Conservation (phyloP, 805 yeast genomes). For the Torulaspora microellipsoides region DNA sequence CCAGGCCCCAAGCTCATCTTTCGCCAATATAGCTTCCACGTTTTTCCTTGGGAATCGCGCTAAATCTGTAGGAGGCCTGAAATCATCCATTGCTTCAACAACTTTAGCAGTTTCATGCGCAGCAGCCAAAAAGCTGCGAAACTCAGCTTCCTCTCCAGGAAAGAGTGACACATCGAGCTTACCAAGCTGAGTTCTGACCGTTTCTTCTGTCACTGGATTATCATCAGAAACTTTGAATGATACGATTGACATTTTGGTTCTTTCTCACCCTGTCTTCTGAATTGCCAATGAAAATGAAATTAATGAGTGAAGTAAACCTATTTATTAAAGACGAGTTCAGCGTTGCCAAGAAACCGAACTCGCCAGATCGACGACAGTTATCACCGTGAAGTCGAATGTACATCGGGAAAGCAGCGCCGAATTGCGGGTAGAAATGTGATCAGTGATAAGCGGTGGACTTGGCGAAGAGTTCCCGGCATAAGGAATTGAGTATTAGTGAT, state of each 20-base stretch:
- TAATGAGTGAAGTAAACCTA: not conserved
- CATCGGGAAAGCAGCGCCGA: not conserved
- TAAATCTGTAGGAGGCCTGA: slow-evolving; percentile 29
- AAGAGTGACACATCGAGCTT: slow-evolving; percentile 24
- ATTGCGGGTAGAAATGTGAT: not conserved
- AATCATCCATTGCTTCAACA: slow-evolving; percentile 31
- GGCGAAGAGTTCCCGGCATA: not conserved
- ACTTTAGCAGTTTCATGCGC: slow-evolving; percentile 29
- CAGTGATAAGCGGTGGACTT: not conserved
- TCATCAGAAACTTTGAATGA: slow-evolving; percentile 22
- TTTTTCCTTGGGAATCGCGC: slow-evolving; percentile 33
- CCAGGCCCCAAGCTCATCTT: slow-evolving; percentile 35
- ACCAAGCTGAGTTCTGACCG: slow-evolving; percentile 21
- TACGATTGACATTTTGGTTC: slow-evolving; percentile 25
- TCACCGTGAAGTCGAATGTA: not conserved
- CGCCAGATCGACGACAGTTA: not conserved
- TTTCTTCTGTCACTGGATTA: slow-evolving; percentile 27
- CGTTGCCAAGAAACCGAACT: not conserved
- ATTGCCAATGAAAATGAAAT: not conserved
- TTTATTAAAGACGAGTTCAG: not conserved
- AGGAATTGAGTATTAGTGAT: not conserved
- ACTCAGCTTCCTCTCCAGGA: slow-evolving; percentile 26
- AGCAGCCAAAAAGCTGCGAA: slow-evolving; percentile 26
- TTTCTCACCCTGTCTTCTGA: not conserved
- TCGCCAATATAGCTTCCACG: slow-evolving; percentile 23